These are phyloP conservation scores for Fusarium veterinarium DNA, from an alignment of 2,329 filamentous ascomycete genomes.

Conservation along the genomic window DNA sequence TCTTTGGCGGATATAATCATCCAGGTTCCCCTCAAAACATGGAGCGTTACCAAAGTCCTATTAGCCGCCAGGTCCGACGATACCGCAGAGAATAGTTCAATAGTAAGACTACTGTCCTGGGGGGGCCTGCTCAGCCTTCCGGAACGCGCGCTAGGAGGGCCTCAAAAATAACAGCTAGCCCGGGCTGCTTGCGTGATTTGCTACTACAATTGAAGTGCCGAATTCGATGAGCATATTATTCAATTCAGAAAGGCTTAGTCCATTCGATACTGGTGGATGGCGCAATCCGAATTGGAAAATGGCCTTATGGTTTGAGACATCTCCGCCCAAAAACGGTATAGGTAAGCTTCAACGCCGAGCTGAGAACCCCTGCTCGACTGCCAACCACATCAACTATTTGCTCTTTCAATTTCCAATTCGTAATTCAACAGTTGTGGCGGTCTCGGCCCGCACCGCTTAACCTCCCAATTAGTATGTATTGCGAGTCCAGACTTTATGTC, in stretches of 20 bases:
- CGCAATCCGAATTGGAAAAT: not conserved
- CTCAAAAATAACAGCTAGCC: fast-evolving
- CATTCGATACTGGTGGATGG: not conserved
- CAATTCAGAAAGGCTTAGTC: fast-evolving
- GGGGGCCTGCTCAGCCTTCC: not conserved
- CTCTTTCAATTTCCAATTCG: not conserved
- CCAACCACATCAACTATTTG: not conserved
- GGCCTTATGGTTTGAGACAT: not conserved
- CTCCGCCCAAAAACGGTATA: not conserved
- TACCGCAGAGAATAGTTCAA: fast-evolving
- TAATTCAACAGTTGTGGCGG: not conserved
- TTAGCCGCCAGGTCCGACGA: not conserved
- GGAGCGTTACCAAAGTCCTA: not conserved
- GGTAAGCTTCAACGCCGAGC: not conserved
- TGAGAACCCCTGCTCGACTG: not conserved
- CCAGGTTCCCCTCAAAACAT: fast-evolving
- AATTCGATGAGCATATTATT: not conserved
- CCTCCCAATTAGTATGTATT: fast-evolving
- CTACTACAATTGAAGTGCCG: fast-evolving
- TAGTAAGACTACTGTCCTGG: fast-evolving
- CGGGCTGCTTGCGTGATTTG: fast-evolving
- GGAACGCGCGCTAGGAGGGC: not conserved
- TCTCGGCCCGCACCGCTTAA: not conserved
- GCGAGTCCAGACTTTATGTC: not conserved
- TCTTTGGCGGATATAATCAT: not conserved